phyloP scores from a whole-genome alignment of 1,284 basidiomycete genomes.

The Ustilago sp. region DNA sequence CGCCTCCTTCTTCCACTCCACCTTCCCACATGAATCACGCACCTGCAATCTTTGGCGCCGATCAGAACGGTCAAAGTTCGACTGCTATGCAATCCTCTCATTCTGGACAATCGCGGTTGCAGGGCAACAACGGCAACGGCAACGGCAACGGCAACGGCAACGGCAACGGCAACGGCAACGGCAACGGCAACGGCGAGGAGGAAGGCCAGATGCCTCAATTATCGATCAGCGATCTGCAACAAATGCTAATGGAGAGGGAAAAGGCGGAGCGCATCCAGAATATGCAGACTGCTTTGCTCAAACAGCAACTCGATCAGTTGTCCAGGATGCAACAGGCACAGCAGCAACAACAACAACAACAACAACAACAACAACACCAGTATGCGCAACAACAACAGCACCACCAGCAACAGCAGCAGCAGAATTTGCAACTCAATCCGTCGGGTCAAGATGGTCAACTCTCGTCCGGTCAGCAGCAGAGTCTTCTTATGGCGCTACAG shows the following conservation, averaged over 20 bases:
- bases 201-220: slow-evolving; percentile 31
- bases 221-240: slow-evolving; percentile 51
- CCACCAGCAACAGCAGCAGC: slow-evolving; percentile 12
- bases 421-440: slow-evolving; percentile 30
- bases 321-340: slow-evolving; percentile 38
- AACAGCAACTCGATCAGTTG: slow-evolving; percentile 61
- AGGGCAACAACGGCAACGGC: background rate
- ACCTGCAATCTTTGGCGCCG: background rate
- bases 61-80: slow-evolving; percentile 6
- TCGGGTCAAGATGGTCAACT: slow-evolving; percentile 30
- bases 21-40: slow-evolving; percentile 22
- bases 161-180: background rate
- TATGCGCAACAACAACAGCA: slow-evolving; percentile 1
- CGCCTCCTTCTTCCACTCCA: slow-evolving; percentile 17
- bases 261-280: slow-evolving; percentile 59
- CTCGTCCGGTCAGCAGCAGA: slow-evolving; percentile 46
- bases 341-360: background rate
- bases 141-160: slow-evolving; percentile 2
- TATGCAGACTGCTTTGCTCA: slow-evolving; percentile 58
- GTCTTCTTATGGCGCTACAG: slow-evolving; percentile 42
- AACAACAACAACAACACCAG: slow-evolving; percentile 25
- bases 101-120: slow-evolving; percentile 19
- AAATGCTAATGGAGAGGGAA: slow-evolving; percentile 57
- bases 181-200: slow-evolving; percentile 12
- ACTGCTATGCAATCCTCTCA: slow-evolving; percentile 14